Percentiles rank a stretch among this genome's conserved stretches.
These are phyloP conservation scores for Acmispon strigosus DNA, from an alignment of 306 rosid genomes.

Conservation along the genomic window DNA sequence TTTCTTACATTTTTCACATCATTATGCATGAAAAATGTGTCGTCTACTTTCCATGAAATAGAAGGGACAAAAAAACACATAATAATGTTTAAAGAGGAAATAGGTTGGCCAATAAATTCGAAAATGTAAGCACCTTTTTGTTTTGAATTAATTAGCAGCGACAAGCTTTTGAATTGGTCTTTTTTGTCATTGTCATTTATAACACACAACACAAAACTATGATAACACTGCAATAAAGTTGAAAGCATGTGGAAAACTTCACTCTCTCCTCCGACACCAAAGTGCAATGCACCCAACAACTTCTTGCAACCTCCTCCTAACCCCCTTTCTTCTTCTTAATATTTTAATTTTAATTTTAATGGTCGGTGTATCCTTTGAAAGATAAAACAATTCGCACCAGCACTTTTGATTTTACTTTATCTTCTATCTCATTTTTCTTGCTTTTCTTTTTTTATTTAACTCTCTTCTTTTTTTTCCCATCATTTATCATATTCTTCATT, in stretches of 20 bases:
- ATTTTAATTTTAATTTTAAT: background rate
- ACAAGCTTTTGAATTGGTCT: slow-evolving; percentile 34
- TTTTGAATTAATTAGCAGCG: slow-evolving; percentile 13
- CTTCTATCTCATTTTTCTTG: too few species aligned
- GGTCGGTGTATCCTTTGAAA: background rate
- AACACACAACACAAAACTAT: slow-evolving; percentile 15
- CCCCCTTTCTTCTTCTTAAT: background rate
- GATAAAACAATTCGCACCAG: background rate
- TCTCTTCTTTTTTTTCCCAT: too few species aligned
- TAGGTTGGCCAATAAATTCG: slow-evolving; percentile 11
- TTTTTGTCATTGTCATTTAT: slow-evolving; percentile 24
- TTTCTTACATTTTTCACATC: too few species aligned
- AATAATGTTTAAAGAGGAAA: background rate
- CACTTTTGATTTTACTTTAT: too few species aligned
- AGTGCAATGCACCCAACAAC: slow-evolving; percentile 8
- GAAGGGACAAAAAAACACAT: background rate
- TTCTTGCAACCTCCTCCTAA: background rate
- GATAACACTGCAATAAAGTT: background rate
- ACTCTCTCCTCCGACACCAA: slow-evolving; percentile 2
- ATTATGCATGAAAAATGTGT: background rate
- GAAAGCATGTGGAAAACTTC: background rate
- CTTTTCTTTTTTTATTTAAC: too few species aligned
- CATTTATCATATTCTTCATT: too few species aligned
- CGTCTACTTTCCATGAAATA: background rate
- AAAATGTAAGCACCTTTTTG: slow-evolving; percentile 20